Base-by-base conservation (phyloP, 2,329 filamentous ascomycete genomes). In the Paraphoma sp. region DNA sequence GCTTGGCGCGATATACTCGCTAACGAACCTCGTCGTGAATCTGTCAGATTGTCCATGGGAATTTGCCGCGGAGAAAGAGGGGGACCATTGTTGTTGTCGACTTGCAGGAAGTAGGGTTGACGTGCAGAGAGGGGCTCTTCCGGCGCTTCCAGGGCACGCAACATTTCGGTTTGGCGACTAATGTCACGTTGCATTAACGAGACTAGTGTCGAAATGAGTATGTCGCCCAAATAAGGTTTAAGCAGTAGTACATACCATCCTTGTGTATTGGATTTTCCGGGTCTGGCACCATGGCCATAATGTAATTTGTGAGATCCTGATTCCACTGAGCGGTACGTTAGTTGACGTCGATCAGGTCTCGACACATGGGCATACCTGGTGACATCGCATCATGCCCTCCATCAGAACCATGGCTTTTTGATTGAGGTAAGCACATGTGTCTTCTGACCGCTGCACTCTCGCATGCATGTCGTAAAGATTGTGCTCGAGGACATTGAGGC, bases 51-150 rank as follows among this genome's bases (percentile, higher is more conserved):
- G 69, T 97, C 93, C 70, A 93, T 90, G 9, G 93, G 87, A 63
- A 93, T 80, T 77, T 97, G 93, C 60, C 93, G 88, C 17, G 94
- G 94, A 41, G 94, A 98, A 40, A 97, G 85, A 10, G 93, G 93
- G 1, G 89, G 86, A 58, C 91, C 88, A 60, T 72, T 77, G 59
- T 58, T 66, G 51, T 53, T 69, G 45, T 77, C 75, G 29, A 77
- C 60, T 17, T 78, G 77, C 70, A 79, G 78, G 60, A 78, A 80
- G 53, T 79, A 79, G 33, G 74, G 72, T 55, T 76, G 77, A 55
- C 88, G 86, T 59, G 84, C 86, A 31, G 85, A 84, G 68, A 88
- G 46, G 48, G 57, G 82, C 56, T 96, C 93, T 56, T 89, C 87
- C 36, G 87, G 84, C 43, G 80, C 82, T 56, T 87, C 87, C 46